Conservation (phyloP, 805 yeast genomes). For the Barnettozyma siamensis region DNA sequence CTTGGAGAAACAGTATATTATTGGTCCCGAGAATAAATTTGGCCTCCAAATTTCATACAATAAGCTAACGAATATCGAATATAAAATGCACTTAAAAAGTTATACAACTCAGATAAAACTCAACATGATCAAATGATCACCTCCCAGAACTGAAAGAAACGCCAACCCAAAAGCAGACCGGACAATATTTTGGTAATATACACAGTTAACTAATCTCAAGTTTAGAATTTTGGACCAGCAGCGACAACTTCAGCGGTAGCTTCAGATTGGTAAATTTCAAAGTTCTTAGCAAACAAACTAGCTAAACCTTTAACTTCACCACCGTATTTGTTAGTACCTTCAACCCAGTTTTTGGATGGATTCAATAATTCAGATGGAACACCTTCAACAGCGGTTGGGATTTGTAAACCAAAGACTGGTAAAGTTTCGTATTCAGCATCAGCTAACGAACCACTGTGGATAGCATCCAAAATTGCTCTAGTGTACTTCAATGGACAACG, state of each 20-base stretch:
- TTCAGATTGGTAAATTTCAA: conserved; percentile 73
- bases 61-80: too few species aligned
- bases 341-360: conserved; percentile 79
- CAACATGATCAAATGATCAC: background rate
- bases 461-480: conserved; percentile 90
- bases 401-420: conserved; percentile 80
- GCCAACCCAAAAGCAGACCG: background rate
- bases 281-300: conserved; percentile 75
- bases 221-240: conserved; percentile 68
- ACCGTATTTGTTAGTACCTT: conserved; percentile 46
- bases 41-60: too few species aligned
- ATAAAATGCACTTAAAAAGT: background rate
- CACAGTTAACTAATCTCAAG: background rate
- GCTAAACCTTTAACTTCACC: conserved; percentile 64
- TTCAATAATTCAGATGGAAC: conserved; percentile 84
- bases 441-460: conserved; percentile 84
- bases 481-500: conserved; percentile 98
- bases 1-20: too few species aligned
- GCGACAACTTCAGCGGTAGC: conserved; percentile 84
- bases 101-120: background rate
- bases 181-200: too few species aligned
- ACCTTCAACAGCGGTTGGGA: conserved; percentile 69
- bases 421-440: conserved; percentile 76
- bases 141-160: background rate
- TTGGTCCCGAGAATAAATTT: too few species aligned